Percentiles rank a stretch among this genome's conserved stretches.
These are phyloP conservation scores for Hypoxylon cercidicola DNA, from an alignment of 495 filamentous ascomycete species.

Conservation along the genomic window DNA sequence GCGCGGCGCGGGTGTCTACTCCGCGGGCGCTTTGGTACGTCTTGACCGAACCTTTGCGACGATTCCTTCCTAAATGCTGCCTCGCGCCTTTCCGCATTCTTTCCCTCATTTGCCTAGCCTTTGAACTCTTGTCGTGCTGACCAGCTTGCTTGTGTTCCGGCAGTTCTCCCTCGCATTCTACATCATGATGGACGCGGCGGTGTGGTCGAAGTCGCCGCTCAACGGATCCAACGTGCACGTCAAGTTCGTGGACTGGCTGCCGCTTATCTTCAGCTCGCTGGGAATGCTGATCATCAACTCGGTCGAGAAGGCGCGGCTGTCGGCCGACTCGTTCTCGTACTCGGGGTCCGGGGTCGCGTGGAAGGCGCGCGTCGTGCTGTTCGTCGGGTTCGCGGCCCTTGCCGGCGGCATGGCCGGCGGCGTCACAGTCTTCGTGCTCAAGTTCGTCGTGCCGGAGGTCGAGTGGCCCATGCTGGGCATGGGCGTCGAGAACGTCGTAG, in stretches of 20 bases:
- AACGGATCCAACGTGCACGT: constrained; percentile 89
- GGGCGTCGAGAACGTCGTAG: constrained; percentile 91
- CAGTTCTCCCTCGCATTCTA: constrained; percentile 98
- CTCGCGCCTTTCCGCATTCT: neutral
- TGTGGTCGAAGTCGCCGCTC: constrained; percentile 80
- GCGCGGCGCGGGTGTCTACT: constrained; percentile 83
- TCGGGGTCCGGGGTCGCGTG: constrained; percentile 88
- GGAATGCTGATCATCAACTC: constrained; percentile 99
- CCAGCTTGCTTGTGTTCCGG: constrained; percentile 3
- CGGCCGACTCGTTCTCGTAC: constrained; percentile 88
- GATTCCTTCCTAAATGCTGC: neutral
- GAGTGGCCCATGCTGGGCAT: constrained; percentile 88
- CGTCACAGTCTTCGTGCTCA: constrained; percentile 89
- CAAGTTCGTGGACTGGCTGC: constrained; percentile 98
- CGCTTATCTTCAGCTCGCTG: constrained; percentile 89
- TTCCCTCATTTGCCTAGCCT: neutral
- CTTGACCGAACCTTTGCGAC: neutral
- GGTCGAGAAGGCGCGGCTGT: constrained; percentile 91
- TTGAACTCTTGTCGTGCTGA: neutral
- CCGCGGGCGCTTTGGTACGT: constrained; percentile 85
- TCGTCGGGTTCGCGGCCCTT: constrained; percentile 92
- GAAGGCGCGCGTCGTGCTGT: constrained; percentile 95
- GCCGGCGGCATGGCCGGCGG: constrained; percentile 94
- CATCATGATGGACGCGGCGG: constrained; percentile 90
- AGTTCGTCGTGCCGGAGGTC: constrained; percentile 84